Conservation (phyloP, 2,329 filamentous ascomycete genomes). For the Fusarium brevicatenulatum region DNA sequence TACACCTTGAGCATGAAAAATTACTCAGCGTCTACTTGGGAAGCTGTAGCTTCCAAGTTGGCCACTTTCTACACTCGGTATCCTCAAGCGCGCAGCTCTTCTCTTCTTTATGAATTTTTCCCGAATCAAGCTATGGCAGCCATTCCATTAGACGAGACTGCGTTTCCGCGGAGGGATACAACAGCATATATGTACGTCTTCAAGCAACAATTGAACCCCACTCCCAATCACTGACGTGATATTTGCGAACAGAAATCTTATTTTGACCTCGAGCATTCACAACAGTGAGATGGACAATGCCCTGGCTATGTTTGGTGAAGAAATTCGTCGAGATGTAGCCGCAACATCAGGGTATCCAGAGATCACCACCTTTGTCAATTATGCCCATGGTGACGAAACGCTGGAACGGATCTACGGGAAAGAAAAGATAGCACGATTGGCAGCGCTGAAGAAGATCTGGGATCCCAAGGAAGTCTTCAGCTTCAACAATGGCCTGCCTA, state of each 20-base stretch:
- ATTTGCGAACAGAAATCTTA: fast-evolving
- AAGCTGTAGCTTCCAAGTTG: neutral
- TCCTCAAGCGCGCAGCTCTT: neutral
- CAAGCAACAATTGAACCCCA: fast-evolving
- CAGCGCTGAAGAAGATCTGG: neutral
- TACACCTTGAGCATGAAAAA: neutral
- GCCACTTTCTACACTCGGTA: neutral
- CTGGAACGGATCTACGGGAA: neutral
- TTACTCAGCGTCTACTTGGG: neutral
- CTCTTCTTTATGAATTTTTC: neutral
- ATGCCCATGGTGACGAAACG: neutral
- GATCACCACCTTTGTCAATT: neutral
- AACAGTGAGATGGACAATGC: neutral
- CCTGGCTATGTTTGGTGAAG: neutral
- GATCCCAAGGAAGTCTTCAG: neutral
- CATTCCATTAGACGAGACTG: neutral
- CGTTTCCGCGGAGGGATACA: neutral
- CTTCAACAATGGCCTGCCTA: neutral
- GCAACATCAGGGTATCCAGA: neutral
- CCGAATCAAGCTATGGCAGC: neutral
- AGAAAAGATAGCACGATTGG: fast-evolving
- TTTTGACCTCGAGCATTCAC: neutral
- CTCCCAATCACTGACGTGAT: fast-evolving
- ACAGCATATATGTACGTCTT: neutral
- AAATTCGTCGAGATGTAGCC: neutral